Base-by-base conservation (phyloP, 208 protist species). In the Trypanosoma platydactyli region DNA sequence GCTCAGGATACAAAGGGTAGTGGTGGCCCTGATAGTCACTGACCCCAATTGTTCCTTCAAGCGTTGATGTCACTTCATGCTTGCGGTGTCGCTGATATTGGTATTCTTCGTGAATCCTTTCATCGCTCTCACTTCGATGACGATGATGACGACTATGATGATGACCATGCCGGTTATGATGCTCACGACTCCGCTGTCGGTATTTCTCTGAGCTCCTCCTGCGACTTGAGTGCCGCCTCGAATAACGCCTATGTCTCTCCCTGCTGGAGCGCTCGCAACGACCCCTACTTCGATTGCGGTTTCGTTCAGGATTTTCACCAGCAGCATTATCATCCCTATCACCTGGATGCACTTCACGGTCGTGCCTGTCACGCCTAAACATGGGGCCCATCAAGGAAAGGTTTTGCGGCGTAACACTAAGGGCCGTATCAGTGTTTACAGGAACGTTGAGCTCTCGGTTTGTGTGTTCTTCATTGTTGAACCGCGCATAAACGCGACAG, bases 401-500 rank as follows among this genome's bases (percentile, higher is more conserved):
- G 20, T 66, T 66, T 25, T 44, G 30, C 51, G 67, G 67, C 12
- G 57, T 64, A n/a, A 73, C 51, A 22, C 58, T 59, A 18, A 73
- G 50, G 22, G 57, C 49, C 7, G 48, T 61, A 16, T 64, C 9
- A 22, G 67, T 66, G 33, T 73, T 73, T 7, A 66, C 9, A 11
- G 57, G 51, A n/a, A 73, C 58, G 46, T 16, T 7, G 24, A 73
- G 67, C 41, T 63, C 16, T 20, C 58, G 46, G 46, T 45, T 20
- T 29, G 50, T n/a, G 15, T 16, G 42, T 27, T 12, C 53, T 0
- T 60, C 66, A 18, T 67, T 63, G 20, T 59, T 65, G 7, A 62
- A 66, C 20, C 61, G 76, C 53, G 62, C 70, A 49, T 52, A 67
- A 5, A 85, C 45, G 45, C 62, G 72, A 67, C 70, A 79, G 35